A percentile compares a stretch with the other conserved stretches of the same genome.
Conservation (phyloP, 1,284 basidiomycete genomes). For the Cystobasidium sp. region DNA sequence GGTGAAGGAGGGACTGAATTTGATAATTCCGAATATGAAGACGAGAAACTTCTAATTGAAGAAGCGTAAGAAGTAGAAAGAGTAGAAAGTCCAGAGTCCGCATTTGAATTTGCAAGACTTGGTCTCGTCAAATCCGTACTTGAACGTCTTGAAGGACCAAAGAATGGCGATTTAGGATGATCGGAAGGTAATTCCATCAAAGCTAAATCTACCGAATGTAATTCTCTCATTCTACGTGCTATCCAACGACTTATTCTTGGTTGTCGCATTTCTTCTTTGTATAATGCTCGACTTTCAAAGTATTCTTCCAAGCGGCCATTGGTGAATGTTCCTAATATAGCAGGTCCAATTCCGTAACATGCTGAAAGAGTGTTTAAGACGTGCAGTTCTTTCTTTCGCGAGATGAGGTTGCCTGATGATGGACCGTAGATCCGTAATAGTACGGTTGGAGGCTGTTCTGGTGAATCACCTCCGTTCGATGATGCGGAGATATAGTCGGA, state of each 20-base stretch:
- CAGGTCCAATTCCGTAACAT: slow-evolving; percentile 82
- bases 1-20: slow-evolving; percentile 28
- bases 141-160: slow-evolving; percentile 6
- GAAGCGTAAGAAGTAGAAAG: slow-evolving; percentile 49
- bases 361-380: slow-evolving; percentile 85
- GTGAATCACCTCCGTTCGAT: neutral
- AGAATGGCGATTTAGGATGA: slow-evolving; percentile 36
- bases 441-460: slow-evolving; percentile 65
- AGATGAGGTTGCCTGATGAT: slow-evolving; percentile 81
- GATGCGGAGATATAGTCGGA: slow-evolving; percentile 48
- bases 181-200: slow-evolving; percentile 62
- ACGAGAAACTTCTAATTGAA: slow-evolving; percentile 49
- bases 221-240: slow-evolving; percentile 85
- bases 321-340: slow-evolving; percentile 86
- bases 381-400: slow-evolving; percentile 78
- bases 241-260: slow-evolving; percentile 77
- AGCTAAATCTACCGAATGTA: slow-evolving; percentile 83
- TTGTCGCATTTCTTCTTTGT: slow-evolving; percentile 74
- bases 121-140: slow-evolving; percentile 9
- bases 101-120: neutral
- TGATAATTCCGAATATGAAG: slow-evolving; percentile 45
- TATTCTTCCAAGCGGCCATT: slow-evolving; percentile 93
- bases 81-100: slow-evolving; percentile 37
- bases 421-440: slow-evolving; percentile 87
- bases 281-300: slow-evolving; percentile 81